Conservation (phyloP, 2,329 filamentous ascomycete genomes). For the Chrysoporthe cubensis region DNA sequence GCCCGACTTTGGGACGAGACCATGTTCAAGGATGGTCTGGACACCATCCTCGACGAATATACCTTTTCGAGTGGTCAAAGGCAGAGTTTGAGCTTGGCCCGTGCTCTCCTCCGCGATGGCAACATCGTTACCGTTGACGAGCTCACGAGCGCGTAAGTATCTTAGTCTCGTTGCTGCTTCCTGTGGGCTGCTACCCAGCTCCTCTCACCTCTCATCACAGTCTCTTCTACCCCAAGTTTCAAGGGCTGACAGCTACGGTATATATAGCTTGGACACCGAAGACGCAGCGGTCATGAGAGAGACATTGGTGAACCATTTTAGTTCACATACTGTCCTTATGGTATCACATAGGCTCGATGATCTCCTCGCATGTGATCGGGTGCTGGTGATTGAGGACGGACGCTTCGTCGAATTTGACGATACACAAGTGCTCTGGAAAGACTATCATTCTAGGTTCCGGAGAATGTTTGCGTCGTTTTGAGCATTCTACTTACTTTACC, state of each 20-base stretch:
- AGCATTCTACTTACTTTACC: background rate
- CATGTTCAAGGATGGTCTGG: background rate
- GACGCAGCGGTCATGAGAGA: background rate
- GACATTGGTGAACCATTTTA: background rate
- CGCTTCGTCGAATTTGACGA: background rate
- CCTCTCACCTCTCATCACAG: no score
- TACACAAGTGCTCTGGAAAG: background rate
- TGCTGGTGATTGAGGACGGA: background rate
- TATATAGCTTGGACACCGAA: background rate
- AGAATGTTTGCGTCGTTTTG: background rate
- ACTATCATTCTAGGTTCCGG: background rate
- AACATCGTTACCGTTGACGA: background rate
- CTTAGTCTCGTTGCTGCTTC: no score
- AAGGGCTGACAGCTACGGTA: background rate
- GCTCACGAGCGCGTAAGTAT: background rate
- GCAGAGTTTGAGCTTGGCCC: background rate
- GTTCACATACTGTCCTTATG: background rate
- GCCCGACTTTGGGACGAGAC: constrained; percentile 25
- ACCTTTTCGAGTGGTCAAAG: background rate
- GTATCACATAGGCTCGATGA: background rate
- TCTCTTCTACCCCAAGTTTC: background rate
- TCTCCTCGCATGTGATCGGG: background rate
- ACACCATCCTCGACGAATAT: background rate
- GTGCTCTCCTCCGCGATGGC: background rate
- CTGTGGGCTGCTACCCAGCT: background rate